Percentiles rank a stretch among this genome's conserved stretches.
phyloP scores from a whole-genome alignment of 2,329 filamentous ascomycete species.

The Alternaria sp. region DNA sequence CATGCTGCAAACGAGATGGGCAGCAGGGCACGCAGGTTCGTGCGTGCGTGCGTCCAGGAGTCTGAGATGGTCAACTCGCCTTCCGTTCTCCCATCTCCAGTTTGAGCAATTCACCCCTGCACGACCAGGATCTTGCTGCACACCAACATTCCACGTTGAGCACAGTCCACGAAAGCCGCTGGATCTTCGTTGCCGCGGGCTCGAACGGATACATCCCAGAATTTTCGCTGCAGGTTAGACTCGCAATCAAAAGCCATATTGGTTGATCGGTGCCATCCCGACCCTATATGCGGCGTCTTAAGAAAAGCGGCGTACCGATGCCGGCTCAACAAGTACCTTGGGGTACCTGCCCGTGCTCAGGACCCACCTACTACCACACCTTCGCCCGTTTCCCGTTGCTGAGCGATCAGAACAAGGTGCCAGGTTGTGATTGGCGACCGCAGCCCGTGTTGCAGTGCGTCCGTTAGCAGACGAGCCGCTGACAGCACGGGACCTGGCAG shows the following conservation, averaged over 20 bases:
- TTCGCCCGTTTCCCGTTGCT: slow-evolving; percentile 31
- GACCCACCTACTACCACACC: slow-evolving; percentile 33
- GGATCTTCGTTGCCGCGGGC: slow-evolving; percentile 48
- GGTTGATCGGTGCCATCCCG: slow-evolving; percentile 47
- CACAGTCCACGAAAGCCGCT: slow-evolving; percentile 47
- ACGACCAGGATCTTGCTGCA: slow-evolving; percentile 32
- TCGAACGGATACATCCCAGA: slow-evolving; percentile 46
- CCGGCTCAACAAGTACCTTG: slow-evolving; percentile 46
- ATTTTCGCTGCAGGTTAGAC: slow-evolving; percentile 44
- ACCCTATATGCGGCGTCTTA: slow-evolving; percentile 41
- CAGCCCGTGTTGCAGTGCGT: slow-evolving; percentile 33
- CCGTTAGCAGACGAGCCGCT: slow-evolving; percentile 35
- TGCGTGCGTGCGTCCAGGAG: slow-evolving; percentile 36
- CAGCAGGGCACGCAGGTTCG: slow-evolving; percentile 36
- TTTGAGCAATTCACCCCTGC: slow-evolving; percentile 39
- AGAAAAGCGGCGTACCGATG: slow-evolving; percentile 39
- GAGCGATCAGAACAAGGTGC: slow-evolving; percentile 40
- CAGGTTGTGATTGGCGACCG: slow-evolving; percentile 41
- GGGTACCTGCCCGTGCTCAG: slow-evolving; percentile 32
- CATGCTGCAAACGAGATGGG: slow-evolving; percentile 49
- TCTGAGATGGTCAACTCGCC: slow-evolving; percentile 32
- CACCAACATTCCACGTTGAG: slow-evolving; percentile 49
- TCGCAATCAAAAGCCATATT: slow-evolving; percentile 52
- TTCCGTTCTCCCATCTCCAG: slow-evolving; percentile 38
- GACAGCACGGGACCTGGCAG: slow-evolving; percentile 38